Conservation (phyloP, 2,329 filamentous ascomycete species). For the Xylariaceae sp. region DNA sequence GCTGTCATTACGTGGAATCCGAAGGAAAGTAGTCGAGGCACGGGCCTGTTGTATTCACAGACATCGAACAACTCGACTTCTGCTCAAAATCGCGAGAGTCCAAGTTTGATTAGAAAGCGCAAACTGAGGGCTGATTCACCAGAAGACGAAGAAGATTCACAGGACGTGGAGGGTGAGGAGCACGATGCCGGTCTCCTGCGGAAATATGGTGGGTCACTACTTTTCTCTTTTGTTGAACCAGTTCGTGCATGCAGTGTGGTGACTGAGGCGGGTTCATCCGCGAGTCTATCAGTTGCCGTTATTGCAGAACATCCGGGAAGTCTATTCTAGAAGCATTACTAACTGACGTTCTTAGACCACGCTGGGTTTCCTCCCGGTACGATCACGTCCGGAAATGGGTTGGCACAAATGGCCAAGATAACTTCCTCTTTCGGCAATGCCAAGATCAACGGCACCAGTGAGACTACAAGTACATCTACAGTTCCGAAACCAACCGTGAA, state of each 20-base stretch:
- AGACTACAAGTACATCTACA: conserved; percentile 23
- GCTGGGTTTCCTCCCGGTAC: conserved; percentile 38
- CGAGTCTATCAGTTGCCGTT: background rate
- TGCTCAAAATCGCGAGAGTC: background rate
- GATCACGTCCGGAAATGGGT: conserved; percentile 35
- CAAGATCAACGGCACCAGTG: conserved; percentile 27
- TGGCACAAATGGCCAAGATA: conserved; percentile 33
- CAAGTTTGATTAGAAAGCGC: background rate
- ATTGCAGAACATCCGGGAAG: conserved; percentile 14
- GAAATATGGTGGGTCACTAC: conserved; percentile 14
- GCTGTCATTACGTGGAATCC: conserved; percentile 16
- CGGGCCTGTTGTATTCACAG: background rate
- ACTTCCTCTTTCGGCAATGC: conserved; percentile 28
- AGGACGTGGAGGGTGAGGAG: conserved; percentile 28
- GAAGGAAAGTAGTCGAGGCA: background rate
- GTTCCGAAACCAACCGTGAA: conserved; percentile 18
- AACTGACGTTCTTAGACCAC: conserved; percentile 29
- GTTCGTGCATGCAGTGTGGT: background rate
- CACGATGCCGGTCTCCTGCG: conserved; percentile 5
- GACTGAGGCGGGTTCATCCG: background rate
- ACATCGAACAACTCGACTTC: background rate
- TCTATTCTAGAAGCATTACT: conserved; percentile 10
- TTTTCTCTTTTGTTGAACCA: background rate
- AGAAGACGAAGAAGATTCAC: conserved; percentile 1
- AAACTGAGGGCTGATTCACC: conserved; percentile 28